A percentile compares a stretch with the other conserved stretches of the same genome.
These are phyloP conservation scores for Herpetospermum pedunculosum DNA, from an alignment of 306 rosid genomes.

Conservation along the genomic window DNA sequence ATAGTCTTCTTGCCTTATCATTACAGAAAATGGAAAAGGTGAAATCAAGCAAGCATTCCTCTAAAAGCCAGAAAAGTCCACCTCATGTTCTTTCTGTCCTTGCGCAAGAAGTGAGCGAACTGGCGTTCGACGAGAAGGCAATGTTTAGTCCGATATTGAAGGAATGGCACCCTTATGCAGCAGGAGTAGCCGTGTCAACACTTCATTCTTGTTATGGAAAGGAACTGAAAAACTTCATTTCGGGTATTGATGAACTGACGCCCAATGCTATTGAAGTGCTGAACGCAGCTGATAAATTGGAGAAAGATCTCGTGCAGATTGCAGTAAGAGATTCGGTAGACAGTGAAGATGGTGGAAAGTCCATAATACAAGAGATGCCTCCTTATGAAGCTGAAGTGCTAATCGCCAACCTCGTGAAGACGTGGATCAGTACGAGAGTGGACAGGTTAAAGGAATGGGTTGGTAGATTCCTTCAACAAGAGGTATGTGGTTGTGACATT, in stretches of 20 bases:
- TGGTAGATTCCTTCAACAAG: constrained; percentile 66
- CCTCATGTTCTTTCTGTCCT: constrained; percentile 49
- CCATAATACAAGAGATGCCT: constrained; percentile 86
- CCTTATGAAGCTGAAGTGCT: constrained; percentile 89
- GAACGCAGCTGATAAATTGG: constrained; percentile 83
- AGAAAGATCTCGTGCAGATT: constrained; percentile 92
- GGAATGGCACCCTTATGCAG: constrained; percentile 83
- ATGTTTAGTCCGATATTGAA: constrained; percentile 67
- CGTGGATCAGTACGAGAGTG: constrained; percentile 75
- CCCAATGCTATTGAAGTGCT: constrained; percentile 72
- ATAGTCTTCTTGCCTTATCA: constrained; percentile 25
- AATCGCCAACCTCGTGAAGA: constrained; percentile 50
- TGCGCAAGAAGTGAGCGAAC: constrained; percentile 51
- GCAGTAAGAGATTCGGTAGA: constrained; percentile 86
- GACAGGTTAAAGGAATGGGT: constrained; percentile 82
- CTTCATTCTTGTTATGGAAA: constrained; percentile 81
- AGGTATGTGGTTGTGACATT: constrained; percentile 35
- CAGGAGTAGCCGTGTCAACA: constrained; percentile 79
- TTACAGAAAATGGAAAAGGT: constrained; percentile 62
- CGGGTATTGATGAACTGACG: constrained; percentile 51
- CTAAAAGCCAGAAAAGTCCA: constrained; percentile 44
- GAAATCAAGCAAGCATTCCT: constrained; percentile 31
- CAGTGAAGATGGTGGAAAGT: constrained; percentile 96
- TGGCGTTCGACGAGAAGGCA: constrained; percentile 64
- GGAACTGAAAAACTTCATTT: constrained; percentile 61